These are phyloP conservation scores for Beta corolliflora DNA, from an alignment of 179 eudicot genomes.

Conservation along the genomic window DNA sequence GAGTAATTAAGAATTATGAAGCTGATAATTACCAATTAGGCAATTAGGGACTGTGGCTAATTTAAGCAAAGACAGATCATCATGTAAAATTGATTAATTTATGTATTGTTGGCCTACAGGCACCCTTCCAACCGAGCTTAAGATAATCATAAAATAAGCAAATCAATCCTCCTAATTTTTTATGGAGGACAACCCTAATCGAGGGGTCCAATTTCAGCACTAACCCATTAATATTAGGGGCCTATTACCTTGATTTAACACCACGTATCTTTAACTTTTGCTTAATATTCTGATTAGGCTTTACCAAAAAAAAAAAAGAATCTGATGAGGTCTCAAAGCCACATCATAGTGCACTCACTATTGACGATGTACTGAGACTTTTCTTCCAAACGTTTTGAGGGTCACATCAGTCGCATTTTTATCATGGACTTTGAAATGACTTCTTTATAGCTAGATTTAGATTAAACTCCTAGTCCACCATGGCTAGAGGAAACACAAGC, in stretches of 20 bases:
- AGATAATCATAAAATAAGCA: slow-evolving; percentile 14
- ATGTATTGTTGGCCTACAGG: slow-evolving; percentile 42
- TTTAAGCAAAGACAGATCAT: slow-evolving; percentile 10
- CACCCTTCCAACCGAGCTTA: slow-evolving; percentile 42
- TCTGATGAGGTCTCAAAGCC: too few relatives aligned
- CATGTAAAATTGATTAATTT: background rate
- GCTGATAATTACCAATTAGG: background rate
- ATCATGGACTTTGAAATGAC: too few relatives aligned
- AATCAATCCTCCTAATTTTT: background rate
- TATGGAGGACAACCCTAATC: slow-evolving; percentile 15
- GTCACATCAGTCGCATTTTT: too few relatives aligned
- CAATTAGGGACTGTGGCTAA: slow-evolving; percentile 9
- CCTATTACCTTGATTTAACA: slow-evolving; percentile 41
- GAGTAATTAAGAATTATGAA: too few relatives aligned
- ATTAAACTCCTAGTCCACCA: too few relatives aligned
- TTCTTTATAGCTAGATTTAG: too few relatives aligned
- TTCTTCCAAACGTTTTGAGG: too few relatives aligned
- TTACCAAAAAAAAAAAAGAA: too few relatives aligned
- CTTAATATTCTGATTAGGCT: slow-evolving; percentile 12
- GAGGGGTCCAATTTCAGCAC: slow-evolving; percentile 35
- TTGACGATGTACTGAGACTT: slow-evolving; percentile 14
- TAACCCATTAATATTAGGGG: slow-evolving; percentile 8
- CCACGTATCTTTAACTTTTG: slow-evolving; percentile 26
- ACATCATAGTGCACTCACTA: slow-evolving; percentile 22
- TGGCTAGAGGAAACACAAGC: too few relatives aligned